Conservation (phyloP, 306 rosid species). For the Oxytropis ochrocephala region DNA sequence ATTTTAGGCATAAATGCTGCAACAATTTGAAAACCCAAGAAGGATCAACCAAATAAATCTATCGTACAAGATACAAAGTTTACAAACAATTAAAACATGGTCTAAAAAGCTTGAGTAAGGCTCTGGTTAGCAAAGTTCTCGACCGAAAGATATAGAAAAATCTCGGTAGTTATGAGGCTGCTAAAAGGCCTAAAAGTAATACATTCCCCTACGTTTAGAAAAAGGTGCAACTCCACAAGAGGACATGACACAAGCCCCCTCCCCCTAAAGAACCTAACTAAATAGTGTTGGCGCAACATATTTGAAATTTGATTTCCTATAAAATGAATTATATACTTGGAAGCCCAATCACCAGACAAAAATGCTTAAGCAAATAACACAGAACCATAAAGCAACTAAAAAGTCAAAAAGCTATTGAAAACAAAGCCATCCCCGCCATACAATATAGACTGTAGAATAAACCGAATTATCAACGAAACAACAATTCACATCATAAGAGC, state of each 20-base stretch:
- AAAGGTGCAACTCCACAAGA: not conserved
- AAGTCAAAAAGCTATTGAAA: not conserved
- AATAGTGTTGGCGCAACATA: not conserved
- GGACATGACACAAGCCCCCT: not conserved
- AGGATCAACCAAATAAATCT: constrained; percentile 9
- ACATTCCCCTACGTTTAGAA: not conserved
- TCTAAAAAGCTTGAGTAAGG: not conserved
- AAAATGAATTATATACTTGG: not conserved
- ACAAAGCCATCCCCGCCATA: not conserved
- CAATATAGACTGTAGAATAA: not conserved
- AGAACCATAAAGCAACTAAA: not conserved
- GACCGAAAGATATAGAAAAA: not conserved
- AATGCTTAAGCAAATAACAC: not conserved
- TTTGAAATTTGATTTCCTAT: not conserved
- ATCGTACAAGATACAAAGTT: not conserved
- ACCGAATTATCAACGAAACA: not conserved
- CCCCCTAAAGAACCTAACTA: not conserved
- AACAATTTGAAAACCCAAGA: constrained; percentile 7
- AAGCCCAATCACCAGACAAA: not conserved
- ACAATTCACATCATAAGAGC: not conserved
- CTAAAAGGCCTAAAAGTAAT: not conserved
- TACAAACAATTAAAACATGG: not conserved
- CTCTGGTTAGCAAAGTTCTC: not conserved
- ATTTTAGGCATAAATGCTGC: constrained; percentile 94
- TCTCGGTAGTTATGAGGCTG: not conserved